Conservation (phyloP, 192 early-diverging fungal genomes). For the Backusella morwellensis region DNA sequence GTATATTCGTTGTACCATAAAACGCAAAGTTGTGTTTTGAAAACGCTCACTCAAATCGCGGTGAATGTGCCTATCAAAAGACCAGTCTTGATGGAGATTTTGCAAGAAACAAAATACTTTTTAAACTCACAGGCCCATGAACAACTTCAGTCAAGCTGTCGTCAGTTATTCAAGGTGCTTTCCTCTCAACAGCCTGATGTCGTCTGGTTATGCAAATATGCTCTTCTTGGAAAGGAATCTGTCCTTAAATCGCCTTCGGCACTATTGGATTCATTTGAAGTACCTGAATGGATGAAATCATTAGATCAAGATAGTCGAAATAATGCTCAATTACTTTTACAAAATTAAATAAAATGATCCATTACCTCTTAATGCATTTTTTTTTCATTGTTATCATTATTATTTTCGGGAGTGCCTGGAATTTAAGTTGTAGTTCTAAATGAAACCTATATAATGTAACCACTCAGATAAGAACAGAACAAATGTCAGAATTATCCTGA, state of each 20-base stretch:
- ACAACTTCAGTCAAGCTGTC: slow-evolving; percentile 17
- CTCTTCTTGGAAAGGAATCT: not conserved
- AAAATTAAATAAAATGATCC: not conserved
- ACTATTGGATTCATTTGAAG: not conserved
- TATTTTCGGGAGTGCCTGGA: not conserved
- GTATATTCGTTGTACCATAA: slow-evolving; percentile 27
- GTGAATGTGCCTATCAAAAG: slow-evolving; percentile 19
- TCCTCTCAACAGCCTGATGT: slow-evolving; percentile 20
- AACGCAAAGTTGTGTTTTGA: slow-evolving; percentile 21
- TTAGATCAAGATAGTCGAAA: not conserved
- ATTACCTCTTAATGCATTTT: not conserved
- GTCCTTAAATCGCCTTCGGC: not conserved
- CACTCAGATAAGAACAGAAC: not conserved
- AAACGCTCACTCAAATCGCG: slow-evolving; percentile 21
- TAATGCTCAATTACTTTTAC: slow-evolving; percentile 2
- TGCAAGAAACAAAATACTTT: slow-evolving; percentile 10
- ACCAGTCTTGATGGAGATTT: slow-evolving; percentile 5
- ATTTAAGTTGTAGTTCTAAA: slow-evolving; percentile 3
- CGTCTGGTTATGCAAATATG: slow-evolving; percentile 22
- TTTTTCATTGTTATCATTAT: not conserved
- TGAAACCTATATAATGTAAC: not conserved
- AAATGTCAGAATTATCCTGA: not conserved
- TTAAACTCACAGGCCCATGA: slow-evolving; percentile 7
- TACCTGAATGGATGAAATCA: slow-evolving; percentile 3
- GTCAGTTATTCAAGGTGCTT: not conserved